Conservation (phyloP, 2,329 filamentous ascomycete genomes). For the Curvularia sp. region DNA sequence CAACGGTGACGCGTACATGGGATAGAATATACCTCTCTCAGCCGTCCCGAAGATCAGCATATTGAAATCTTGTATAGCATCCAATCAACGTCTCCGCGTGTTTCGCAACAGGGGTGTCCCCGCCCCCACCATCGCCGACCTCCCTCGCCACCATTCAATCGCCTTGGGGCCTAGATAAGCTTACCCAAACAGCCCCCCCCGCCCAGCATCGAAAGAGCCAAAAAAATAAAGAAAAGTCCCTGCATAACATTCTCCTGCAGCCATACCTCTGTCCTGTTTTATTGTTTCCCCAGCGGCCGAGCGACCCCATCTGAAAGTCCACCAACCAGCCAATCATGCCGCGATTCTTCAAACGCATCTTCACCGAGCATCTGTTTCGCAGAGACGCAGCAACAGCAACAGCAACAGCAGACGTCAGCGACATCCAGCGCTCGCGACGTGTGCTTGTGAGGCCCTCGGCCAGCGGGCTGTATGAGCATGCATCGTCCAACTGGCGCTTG, state of each 20-base stretch:
- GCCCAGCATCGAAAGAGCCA: neutral
- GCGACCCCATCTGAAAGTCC: neutral
- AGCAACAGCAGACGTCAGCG: conserved; percentile 11
- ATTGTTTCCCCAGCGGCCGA: neutral
- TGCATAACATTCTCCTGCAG: neutral
- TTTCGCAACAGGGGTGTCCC: neutral
- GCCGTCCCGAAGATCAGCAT: neutral
- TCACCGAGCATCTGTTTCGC: conserved; percentile 32
- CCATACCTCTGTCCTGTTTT: too few species aligned
- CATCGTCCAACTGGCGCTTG: conserved; percentile 14
- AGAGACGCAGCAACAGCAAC: conserved; percentile 13
- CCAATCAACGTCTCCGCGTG: neutral
- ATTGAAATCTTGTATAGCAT: neutral
- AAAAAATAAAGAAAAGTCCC: neutral
- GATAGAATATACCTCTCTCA: neutral
- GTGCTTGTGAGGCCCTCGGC: conserved; percentile 28
- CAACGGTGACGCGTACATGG: neutral
- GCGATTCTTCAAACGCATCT: conserved; percentile 33
- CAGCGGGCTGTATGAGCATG: conserved; percentile 16
- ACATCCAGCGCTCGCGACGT: conserved; percentile 33
- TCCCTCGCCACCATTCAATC: neutral
- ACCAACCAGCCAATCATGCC: conserved; percentile 19
- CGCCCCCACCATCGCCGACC: neutral
- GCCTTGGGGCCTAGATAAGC: neutral
- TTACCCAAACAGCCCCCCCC: neutral